Percentiles rank a stretch among this genome's conserved stretches.
phyloP scores from a whole-genome alignment of 768 basidiomycete species.

The Trametes cubensis region DNA sequence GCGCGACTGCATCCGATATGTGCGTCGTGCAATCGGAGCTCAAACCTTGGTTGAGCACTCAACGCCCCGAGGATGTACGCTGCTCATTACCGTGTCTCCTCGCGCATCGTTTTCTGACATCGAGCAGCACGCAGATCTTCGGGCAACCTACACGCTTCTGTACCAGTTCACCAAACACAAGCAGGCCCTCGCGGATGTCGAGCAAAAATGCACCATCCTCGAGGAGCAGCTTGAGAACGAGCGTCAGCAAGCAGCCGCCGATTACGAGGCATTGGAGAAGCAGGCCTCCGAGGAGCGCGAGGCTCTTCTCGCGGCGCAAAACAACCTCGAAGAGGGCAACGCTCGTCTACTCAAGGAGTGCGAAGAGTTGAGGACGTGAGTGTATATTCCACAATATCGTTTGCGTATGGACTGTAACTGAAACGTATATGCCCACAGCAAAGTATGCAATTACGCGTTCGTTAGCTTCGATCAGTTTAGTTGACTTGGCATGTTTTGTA shows the following conservation, averaged over 20 bases:
- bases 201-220: constrained; percentile 23
- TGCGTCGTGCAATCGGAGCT: constrained; percentile 27
- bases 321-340: constrained; percentile 55
- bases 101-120: constrained; percentile 1
- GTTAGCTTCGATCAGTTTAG: constrained; percentile 1
- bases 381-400: neutral
- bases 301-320: constrained; percentile 53
- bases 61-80: constrained; percentile 28
- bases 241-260: constrained; percentile 42
- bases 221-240: constrained; percentile 30
- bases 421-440: constrained; percentile 23
- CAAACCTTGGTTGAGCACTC: constrained; percentile 29
- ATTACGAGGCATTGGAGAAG: constrained; percentile 45
- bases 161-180: constrained; percentile 25
- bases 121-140: constrained; percentile 31
- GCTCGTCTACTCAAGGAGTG: constrained; percentile 47
- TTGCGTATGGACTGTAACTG: neutral
- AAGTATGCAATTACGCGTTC: constrained; percentile 27
- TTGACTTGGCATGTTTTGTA: constrained; percentile 3
- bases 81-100: neutral
- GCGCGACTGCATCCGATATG: constrained; percentile 38
- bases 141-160: constrained; percentile 28
- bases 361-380: constrained; percentile 37
- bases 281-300: constrained; percentile 53
- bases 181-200: constrained; percentile 15